Base-by-base conservation (phyloP, 352 stramenopile genomes). In the Globisporangium barbulae region DNA sequence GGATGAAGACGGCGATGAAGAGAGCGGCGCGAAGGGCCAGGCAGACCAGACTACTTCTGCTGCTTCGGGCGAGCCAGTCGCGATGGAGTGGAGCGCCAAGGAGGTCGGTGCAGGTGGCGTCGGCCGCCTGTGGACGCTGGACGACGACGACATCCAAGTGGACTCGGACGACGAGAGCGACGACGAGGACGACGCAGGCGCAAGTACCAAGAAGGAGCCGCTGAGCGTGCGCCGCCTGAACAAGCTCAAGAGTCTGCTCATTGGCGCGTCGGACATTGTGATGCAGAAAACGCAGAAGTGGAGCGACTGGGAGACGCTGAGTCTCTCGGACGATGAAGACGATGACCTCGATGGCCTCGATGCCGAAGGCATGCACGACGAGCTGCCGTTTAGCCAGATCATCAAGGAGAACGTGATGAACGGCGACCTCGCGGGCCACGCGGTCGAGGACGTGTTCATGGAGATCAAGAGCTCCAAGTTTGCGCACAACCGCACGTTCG, bases 391-490 rank as follows among this genome's bases (percentile, higher is more conserved):
- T 64, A 68, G 83, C 25, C 78, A 85, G 65, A 88, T 93, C 66
- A 83, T 95, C 54, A 83, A 81, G 53, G 86, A 95, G 56, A 93
- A 90, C 64, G 85, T 95, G 33, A 82, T 79, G 64, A 89, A 75
- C 17, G 86, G 86, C 25, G 86, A 95, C 61, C 70, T 73, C 2
- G 84, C 80, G 3, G 83, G 81, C 22, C 82, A 95, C 73, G 82
- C 83, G 48, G 81, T 96, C 50, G 89, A 97, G 58, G 94, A 97
- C 72, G 72, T 97, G 62, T 91, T 97, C 64, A 89, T 97, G 75
- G 90, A 97, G 74, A 97, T 97, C 70, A 97, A 97, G 80, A 93
- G 88, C 61, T 97, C 91, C 71, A 97, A 97, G 71, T 97, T 97
- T 70, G 88, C 90, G n/a, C 88, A 97, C 72, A 97, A 97, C 73